A percentile compares a stretch with the other conserved stretches of the same genome.
Evolutionary conservation across 2,329 filamentous ascomycete genomes (phyloP).

Genomic region (Dothidotthia symphoricarpi): DNA sequence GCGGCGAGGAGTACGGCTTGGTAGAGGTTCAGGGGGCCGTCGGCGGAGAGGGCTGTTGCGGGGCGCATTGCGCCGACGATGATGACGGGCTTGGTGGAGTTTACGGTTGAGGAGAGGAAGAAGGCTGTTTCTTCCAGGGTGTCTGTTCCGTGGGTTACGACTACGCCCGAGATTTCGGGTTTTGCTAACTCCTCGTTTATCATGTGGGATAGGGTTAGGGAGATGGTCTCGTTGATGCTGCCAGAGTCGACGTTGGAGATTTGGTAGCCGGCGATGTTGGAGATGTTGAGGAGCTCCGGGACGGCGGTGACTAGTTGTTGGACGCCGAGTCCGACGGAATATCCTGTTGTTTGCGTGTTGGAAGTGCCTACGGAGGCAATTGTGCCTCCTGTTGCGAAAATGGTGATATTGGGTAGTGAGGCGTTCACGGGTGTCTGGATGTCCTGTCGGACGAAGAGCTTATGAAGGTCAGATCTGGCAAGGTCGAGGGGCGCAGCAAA

Average conservation of each 20-base stretch:
- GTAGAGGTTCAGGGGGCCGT: conserved; percentile 62
- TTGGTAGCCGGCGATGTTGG: conserved; percentile 54
- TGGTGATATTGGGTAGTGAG: conserved; percentile 57
- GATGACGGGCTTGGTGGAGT: conserved; percentile 59
- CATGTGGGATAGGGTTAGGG: conserved; percentile 50
- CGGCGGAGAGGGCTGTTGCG: conserved; percentile 60
- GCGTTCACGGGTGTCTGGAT: conserved; percentile 41
- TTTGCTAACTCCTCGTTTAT: conserved; percentile 53
- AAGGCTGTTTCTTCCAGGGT: conserved; percentile 64
- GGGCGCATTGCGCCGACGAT: conserved; percentile 64
- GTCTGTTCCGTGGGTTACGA: conserved; percentile 66
- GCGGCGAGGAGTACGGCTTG: conserved; percentile 59
- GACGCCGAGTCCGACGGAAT: conserved; percentile 53
- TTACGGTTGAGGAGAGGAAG: conserved; percentile 59
- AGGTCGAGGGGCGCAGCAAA: conserved; percentile 24
- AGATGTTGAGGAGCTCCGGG: conserved; percentile 55
- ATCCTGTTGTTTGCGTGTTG: conserved; percentile 55
- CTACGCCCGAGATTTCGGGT: conserved; percentile 47
- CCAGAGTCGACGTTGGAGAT: conserved; percentile 39
- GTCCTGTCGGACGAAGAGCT: conserved; percentile 31
- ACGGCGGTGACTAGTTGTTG: conserved; percentile 55
- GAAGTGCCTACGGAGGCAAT: conserved; percentile 56
- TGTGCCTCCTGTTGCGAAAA: conserved; percentile 59
- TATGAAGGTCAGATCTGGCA: conserved; percentile 13
- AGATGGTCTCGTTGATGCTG: conserved; percentile 49